Evolutionary conservation across 352 stramenopile species (phyloP), one percentile per base, ranked within the genome.

Genomic region (Nothophytophthora sp.): DNA sequence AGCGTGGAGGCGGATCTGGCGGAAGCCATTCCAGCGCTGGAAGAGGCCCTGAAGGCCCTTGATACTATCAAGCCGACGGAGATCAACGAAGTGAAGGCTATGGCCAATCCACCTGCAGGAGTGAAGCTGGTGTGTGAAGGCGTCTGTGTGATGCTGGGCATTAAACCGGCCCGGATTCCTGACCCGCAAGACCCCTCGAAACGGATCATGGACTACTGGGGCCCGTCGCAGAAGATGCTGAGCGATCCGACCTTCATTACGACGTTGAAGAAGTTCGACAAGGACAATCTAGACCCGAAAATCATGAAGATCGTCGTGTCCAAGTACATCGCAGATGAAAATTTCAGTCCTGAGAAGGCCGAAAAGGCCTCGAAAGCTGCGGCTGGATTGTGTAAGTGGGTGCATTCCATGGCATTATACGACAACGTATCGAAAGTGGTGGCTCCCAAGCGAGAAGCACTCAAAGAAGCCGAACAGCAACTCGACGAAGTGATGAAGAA

Each of bases 351-450:
- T 7, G 92, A 98, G 0, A 96, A 97, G 42, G 97, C 98, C 41
- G 92, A 91, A 15, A 98, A 98, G 56, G 90, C 91, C 0, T 98
- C 89, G 1, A 79, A 97, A 2, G 96, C 96, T n/a, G 94, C 95
- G 9, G 96, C 93, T 0, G 94, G 94, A 7, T 59, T 99, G 4
- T 98, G 93, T 49, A 95, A 75, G 50, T 99, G 96, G 96, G 95
- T 98, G 5, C 93, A 97, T 47, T 96, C 96, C 4, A 98, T 99
- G 92, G 92, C 98, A 1, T 88, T 98, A 16, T 99, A 98, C 70
- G 91, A 98, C 43, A 73, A 80, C 3, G 93, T 99, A 10, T 88
- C 89, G 0, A 96, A 97, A 36, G 79, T 96, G 3, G 96, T 99
- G 0, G 96, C 78, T 0, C 96, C 96, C 0, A 99, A 98, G 68